Percentiles rank a stretch among this genome's conserved stretches.
Conservation (phyloP, 345 rosid genomes). For the Dipteronia dyeriana region DNA sequence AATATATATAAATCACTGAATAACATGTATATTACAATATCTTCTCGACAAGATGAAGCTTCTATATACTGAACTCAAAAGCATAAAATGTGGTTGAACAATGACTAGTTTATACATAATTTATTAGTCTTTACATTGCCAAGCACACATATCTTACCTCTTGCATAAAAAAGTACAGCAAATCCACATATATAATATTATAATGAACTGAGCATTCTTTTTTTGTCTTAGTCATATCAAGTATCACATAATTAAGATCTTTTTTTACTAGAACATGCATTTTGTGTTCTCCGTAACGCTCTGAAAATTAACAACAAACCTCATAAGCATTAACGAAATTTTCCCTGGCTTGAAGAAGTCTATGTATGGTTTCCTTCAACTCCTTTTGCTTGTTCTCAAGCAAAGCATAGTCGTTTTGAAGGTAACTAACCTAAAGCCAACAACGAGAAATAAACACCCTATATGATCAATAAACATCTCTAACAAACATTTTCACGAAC, state of each 20-base stretch:
- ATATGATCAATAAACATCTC: not conserved
- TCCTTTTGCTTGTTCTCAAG: constrained; percentile 68
- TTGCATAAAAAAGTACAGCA: not conserved
- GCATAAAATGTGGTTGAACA: not conserved
- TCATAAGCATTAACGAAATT: constrained; percentile 59
- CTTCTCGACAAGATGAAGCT: not conserved
- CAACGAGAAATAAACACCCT: constrained; percentile 22
- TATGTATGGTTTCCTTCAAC: constrained; percentile 53
- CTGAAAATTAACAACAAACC: constrained; percentile 34
- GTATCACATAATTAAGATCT: too few species aligned
- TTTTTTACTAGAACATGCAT: not conserved
- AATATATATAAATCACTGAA: constrained; percentile 4
- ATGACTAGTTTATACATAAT: not conserved
- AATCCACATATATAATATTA: too few species aligned
- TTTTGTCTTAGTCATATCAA: too few species aligned
- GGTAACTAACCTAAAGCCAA: constrained; percentile 50
- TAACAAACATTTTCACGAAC: constrained; percentile 30
- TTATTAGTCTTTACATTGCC: not conserved
- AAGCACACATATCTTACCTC: not conserved
- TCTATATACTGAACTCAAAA: not conserved
- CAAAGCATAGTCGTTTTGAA: constrained; percentile 62
- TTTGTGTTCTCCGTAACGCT: not conserved
- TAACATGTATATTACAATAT: not conserved
- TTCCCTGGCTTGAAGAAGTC: constrained; percentile 68
- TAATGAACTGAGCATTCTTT: too few species aligned